Percentiles rank a stretch among this genome's conserved stretches.
These are phyloP conservation scores for Gyromitra esculenta DNA, from an alignment of 2,329 filamentous ascomycete species.

Conservation along the genomic window DNA sequence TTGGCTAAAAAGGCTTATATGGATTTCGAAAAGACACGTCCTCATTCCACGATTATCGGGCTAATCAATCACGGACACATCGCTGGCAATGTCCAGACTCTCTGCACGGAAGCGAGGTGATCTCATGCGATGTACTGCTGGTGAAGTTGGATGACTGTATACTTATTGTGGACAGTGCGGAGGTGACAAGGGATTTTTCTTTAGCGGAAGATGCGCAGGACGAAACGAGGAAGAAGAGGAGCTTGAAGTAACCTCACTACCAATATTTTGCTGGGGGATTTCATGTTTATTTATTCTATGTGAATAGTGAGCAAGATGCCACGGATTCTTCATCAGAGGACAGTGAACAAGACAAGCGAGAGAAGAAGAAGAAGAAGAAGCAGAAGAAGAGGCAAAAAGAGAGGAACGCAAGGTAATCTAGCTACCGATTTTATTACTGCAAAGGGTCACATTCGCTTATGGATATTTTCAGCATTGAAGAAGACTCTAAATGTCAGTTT, in stretches of 20 bases:
- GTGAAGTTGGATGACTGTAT: background rate
- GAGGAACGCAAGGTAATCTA: background rate
- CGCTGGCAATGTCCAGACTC: background rate
- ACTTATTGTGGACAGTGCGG: background rate
- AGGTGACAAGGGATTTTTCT: background rate
- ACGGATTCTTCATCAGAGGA: background rate
- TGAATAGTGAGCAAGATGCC: background rate
- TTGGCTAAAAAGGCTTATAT: background rate
- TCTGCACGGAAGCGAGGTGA: background rate
- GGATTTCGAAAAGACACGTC: background rate
- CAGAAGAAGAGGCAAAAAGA: background rate
- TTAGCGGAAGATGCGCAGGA: background rate
- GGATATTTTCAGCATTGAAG: background rate
- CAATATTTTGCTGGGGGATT: background rate
- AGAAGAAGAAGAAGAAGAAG: background rate
- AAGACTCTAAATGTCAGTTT: background rate
- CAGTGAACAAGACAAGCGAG: background rate
- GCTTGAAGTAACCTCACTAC: background rate
- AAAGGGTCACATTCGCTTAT: background rate
- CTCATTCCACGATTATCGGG: background rate
- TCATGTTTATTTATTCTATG: background rate
- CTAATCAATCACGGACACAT: background rate
- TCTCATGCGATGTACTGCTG: background rate
- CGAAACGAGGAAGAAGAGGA: background rate
- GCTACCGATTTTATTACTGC: background rate